These are phyloP conservation scores for Odontarrhena argentea DNA, from an alignment of 345 rosid genomes.

Conservation along the genomic window DNA sequence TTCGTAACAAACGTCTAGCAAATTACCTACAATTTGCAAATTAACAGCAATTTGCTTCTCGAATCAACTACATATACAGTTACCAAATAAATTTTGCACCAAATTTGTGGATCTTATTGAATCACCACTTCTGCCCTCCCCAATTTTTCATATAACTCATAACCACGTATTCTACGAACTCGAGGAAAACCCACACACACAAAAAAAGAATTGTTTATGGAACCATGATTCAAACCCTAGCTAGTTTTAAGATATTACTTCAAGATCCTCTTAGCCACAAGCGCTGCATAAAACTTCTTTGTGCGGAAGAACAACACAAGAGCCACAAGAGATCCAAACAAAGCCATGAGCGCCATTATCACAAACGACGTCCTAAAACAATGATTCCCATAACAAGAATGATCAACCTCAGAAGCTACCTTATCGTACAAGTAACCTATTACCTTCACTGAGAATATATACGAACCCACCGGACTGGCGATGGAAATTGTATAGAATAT, in stretches of 20 bases:
- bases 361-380: constrained; percentile 78
- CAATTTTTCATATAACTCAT: constrained; percentile 12
- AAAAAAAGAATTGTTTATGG: neutral
- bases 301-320: constrained; percentile 60
- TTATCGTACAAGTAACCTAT: constrained; percentile 75
- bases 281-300: constrained; percentile 58
- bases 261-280: constrained; percentile 50
- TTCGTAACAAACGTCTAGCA: too few species aligned
- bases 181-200: neutral
- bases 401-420: constrained; percentile 49
- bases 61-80: too few species aligned
- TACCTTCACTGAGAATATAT: constrained; percentile 78
- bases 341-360: constrained; percentile 66
- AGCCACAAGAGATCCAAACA: constrained; percentile 59
- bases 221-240: constrained; percentile 1
- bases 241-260: constrained; percentile 8
- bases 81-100: too few species aligned
- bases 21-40: too few species aligned
- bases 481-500: constrained; percentile 77
- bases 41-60: too few species aligned
- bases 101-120: too few species aligned
- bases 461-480: constrained; percentile 88
- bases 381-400: constrained; percentile 61
- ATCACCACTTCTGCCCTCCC: neutral
- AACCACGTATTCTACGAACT: constrained; percentile 11